Conservation (phyloP, 2,329 filamentous ascomycete genomes). For the Lasiodiplodia sp. region DNA sequence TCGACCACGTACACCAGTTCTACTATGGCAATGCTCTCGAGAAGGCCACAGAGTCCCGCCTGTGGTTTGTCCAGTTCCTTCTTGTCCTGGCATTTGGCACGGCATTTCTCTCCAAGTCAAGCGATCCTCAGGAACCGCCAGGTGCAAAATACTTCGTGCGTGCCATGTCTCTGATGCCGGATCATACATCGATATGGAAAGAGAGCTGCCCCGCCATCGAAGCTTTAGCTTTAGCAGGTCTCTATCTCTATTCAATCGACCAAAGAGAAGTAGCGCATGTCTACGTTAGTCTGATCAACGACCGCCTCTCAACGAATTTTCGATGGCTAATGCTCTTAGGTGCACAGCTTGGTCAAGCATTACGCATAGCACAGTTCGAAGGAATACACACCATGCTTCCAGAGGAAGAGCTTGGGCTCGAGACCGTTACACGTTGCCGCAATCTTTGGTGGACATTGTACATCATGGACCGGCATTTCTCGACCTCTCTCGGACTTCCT, state of each 20-base stretch:
- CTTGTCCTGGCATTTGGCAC: not conserved
- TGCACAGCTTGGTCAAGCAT: constrained; percentile 7
- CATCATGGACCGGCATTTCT: constrained; percentile 11
- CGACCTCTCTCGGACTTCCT: not conserved
- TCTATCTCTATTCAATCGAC: constrained; percentile 6
- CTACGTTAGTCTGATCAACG: not conserved
- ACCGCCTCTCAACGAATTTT: not conserved
- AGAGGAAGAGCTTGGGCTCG: not conserved
- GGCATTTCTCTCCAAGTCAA: not conserved
- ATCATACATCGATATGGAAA: constrained; percentile 3
- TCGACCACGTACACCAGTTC: not conserved
- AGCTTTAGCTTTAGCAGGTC: not conserved
- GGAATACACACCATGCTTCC: constrained; percentile 9
- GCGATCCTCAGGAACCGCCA: not conserved
- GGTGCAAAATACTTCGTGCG: not conserved
- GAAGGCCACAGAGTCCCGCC: not conserved
- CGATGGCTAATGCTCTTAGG: not conserved
- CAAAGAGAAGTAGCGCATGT: constrained; percentile 4
- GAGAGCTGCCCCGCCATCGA: not conserved
- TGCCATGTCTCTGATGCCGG: constrained; percentile 13
- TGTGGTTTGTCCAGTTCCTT: constrained; percentile 11
- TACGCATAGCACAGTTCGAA: not conserved
- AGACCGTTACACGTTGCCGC: not conserved
- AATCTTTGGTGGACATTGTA: constrained; percentile 11
- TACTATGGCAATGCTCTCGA: constrained; percentile 1